A percentile compares a stretch with the other conserved stretches of the same genome.
Evolutionary conservation across 768 basidiomycete species (phyloP).

Genomic region (Lactarius vividus): DNA sequence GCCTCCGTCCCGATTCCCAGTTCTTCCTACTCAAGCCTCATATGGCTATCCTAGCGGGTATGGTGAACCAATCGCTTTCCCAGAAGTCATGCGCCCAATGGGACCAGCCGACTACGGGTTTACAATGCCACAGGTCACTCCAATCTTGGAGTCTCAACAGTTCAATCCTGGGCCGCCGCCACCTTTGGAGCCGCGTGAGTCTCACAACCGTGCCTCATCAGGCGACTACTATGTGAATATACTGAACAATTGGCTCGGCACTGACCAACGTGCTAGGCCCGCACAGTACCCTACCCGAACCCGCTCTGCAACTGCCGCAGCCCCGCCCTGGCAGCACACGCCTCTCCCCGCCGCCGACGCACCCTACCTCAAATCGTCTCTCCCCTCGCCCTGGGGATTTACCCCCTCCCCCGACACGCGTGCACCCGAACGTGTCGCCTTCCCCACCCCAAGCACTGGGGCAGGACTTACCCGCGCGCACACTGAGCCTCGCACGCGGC

Average conservation of each 20-base stretch:
- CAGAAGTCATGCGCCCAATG: not conserved
- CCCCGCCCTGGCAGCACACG: not conserved
- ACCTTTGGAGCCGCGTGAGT: slow-evolving; percentile 17
- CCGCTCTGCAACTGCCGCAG: not conserved
- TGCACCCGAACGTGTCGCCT: slow-evolving; percentile 8
- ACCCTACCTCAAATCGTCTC: not conserved
- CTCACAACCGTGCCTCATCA: not conserved
- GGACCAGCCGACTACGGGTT: not conserved
- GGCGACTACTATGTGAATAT: not conserved
- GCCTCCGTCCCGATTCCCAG: slow-evolving; percentile 1
- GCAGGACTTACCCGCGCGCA: not conserved
- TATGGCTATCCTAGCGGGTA: slow-evolving; percentile 10
- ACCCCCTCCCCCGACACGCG: not conserved
- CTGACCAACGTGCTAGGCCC: slow-evolving; percentile 3
- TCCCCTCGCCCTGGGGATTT: slow-evolving; percentile 2
- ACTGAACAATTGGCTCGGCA: slow-evolving; percentile 2
- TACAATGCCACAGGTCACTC: not conserved
- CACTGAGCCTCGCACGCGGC: slow-evolving; percentile 22
- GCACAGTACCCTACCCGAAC: not conserved
- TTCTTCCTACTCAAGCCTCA: not conserved
- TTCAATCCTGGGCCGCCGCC: slow-evolving; percentile 10
- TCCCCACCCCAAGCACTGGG: not conserved
- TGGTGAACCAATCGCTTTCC: not conserved
- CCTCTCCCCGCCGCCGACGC: not conserved
- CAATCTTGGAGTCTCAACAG: slow-evolving; percentile 11